These are phyloP conservation scores for Nymphaea colorata DNA, from an alignment of 164 flowering plant species.

Conservation along the genomic window DNA sequence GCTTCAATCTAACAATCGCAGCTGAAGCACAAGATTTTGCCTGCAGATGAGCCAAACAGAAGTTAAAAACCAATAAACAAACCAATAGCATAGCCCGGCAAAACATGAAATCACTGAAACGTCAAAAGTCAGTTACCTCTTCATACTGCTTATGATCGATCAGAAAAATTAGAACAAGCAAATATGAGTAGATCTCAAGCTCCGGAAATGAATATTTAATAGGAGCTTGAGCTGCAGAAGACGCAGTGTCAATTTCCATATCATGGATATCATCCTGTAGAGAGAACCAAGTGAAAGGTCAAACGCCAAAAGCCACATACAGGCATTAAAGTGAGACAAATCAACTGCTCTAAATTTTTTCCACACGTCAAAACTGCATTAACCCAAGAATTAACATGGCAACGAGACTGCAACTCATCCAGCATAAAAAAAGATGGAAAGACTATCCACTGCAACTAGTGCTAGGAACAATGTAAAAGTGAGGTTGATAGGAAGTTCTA, in stretches of 20 bases:
- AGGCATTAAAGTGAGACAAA: no score
- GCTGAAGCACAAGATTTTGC: constrained; percentile 89
- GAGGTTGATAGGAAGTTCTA: no score
- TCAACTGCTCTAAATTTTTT: no score
- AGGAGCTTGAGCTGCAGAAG: constrained; percentile 43
- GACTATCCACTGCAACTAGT: no score
- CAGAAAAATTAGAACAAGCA: constrained; percentile 71
- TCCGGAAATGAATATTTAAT: constrained; percentile 65
- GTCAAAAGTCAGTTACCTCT: constrained; percentile 37
- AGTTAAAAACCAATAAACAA: not conserved
- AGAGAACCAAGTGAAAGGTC: not conserved
- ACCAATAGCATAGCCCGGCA: not conserved
- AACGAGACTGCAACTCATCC: no score
- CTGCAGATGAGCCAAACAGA: constrained; percentile 20
- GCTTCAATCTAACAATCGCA: constrained; percentile 67
- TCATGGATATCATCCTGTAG: constrained; percentile 72
- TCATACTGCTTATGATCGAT: constrained; percentile 74
- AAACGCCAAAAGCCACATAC: no score
- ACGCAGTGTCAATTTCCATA: constrained; percentile 85
- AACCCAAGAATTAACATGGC: no score
- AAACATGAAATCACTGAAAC: not conserved
- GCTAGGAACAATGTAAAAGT: no score
- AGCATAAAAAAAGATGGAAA: no score
- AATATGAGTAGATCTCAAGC: constrained; percentile 73
- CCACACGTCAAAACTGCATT: no score